Evolutionary conservation across 2,329 filamentous ascomycete genomes (phyloP).

Genomic region (Akanthomyces dipterigenus): DNA sequence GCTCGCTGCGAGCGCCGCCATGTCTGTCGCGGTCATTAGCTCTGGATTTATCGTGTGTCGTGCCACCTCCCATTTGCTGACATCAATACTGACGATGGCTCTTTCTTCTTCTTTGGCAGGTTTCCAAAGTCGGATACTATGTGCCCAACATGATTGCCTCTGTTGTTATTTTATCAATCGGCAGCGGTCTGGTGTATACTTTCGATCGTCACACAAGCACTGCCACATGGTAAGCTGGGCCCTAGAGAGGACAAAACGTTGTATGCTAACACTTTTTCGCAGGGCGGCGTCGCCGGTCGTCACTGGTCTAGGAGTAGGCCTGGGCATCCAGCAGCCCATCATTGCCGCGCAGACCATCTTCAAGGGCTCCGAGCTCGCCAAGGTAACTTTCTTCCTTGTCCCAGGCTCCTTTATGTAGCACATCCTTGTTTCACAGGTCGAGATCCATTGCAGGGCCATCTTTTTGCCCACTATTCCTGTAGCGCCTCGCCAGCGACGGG

Average conservation of each 20-base stretch:
- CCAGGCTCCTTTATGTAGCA: too few relatives aligned
- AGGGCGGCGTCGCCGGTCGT: conserved; percentile 11
- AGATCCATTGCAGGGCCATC: too few relatives aligned
- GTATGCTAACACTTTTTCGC: not conserved
- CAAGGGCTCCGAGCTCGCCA: conserved; percentile 12
- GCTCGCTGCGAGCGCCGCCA: not conserved
- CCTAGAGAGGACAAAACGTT: not conserved
- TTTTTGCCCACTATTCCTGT: too few relatives aligned
- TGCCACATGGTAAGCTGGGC: not conserved
- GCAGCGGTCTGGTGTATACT: conserved; percentile 10
- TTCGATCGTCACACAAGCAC: conserved; percentile 7
- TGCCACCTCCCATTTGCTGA: not conserved
- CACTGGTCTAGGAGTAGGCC: conserved; percentile 13
- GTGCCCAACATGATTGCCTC: conserved; percentile 14
- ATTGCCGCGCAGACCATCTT: conserved; percentile 15
- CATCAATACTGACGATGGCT: not conserved
- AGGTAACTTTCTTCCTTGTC: too few relatives aligned
- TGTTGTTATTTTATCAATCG: conserved; percentile 5
- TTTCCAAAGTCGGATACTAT: conserved; percentile 14
- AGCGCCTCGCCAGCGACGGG: not conserved
- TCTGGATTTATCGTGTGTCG: not conserved
- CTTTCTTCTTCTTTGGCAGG: not conserved
- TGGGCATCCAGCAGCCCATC: conserved; percentile 14
- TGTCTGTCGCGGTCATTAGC: not conserved
- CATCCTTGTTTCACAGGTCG: too few relatives aligned